These are phyloP conservation scores for Lachancea kluyveri DNA, from an alignment of 805 yeast species.

Conservation along the genomic window DNA sequence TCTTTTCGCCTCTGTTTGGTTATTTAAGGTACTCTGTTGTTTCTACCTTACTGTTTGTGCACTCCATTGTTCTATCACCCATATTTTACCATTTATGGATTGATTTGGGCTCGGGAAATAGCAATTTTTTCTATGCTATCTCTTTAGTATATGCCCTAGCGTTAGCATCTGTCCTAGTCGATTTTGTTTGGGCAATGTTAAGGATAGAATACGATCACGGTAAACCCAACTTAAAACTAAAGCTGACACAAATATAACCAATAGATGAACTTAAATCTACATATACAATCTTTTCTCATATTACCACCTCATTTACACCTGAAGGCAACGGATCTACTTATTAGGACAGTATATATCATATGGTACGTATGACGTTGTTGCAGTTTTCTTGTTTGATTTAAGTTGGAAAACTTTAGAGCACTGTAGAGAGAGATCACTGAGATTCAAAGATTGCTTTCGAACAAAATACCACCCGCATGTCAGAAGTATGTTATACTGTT, in stretches of 20 bases:
- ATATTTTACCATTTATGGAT: slow-evolving; percentile 94
- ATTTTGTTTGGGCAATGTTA: slow-evolving; percentile 76
- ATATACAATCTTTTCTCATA: not conserved
- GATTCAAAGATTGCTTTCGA: too few relatives aligned
- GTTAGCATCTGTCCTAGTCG: slow-evolving; percentile 60
- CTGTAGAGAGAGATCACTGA: too few relatives aligned
- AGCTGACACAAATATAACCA: slow-evolving; percentile 49
- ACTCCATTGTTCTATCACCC: slow-evolving; percentile 67
- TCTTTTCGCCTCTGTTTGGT: slow-evolving; percentile 41
- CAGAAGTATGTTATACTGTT: slow-evolving; percentile 4
- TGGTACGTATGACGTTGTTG: slow-evolving; percentile 1
- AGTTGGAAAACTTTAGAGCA: not conserved
- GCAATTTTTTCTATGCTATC: slow-evolving; percentile 94
- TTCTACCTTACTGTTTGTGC: slow-evolving; percentile 47
- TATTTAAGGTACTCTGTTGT: slow-evolving; percentile 42
- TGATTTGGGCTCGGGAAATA: slow-evolving; percentile 87
- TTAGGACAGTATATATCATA: too few relatives aligned
- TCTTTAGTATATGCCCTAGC: slow-evolving; percentile 74
- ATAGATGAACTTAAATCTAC: too few relatives aligned
- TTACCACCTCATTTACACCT: slow-evolving; percentile 2
- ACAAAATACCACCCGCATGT: slow-evolving; percentile 1
- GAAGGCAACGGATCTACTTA: slow-evolving; percentile 1
- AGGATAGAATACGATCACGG: slow-evolving; percentile 57
- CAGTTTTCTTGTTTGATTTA: not conserved
- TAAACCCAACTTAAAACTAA: slow-evolving; percentile 29